phyloP scores from a whole-genome alignment of 202 grass and related monocot genomes.

The Digitaria exilis region DNA sequence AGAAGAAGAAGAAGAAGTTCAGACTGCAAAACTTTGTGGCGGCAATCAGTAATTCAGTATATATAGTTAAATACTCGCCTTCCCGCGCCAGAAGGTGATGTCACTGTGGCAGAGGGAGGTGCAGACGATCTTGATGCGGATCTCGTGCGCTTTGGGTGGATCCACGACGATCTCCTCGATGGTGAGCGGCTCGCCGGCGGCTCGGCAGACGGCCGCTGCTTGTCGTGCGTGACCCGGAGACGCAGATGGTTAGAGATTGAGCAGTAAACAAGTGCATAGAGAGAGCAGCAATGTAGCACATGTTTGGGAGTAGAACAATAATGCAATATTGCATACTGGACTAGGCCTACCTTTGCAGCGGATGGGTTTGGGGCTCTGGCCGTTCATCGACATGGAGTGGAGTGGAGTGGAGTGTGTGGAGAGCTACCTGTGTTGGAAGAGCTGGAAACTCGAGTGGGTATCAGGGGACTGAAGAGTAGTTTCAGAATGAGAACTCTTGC shows the following conservation, averaged over 20 bases:
- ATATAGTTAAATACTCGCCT: slow-evolving; percentile 56
- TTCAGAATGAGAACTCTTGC: not conserved
- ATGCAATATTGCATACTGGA: too few species aligned
- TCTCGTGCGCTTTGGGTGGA: slow-evolving; percentile 56
- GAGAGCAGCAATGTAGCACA: not conserved
- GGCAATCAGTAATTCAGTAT: not conserved
- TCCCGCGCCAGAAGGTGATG: slow-evolving; percentile 58
- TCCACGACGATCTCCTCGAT: slow-evolving; percentile 75
- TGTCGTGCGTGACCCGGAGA: not conserved
- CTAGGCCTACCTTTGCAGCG: slow-evolving; percentile 63
- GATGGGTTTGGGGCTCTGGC: slow-evolving; percentile 50
- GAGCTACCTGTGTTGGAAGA: too few species aligned
- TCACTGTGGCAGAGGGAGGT: slow-evolving; percentile 75
- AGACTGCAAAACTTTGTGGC: not conserved
- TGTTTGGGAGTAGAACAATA: too few species aligned
- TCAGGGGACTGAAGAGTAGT: not conserved
- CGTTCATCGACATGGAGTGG: slow-evolving; percentile 41
- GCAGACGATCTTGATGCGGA: slow-evolving; percentile 66
- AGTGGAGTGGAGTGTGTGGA: too few species aligned
- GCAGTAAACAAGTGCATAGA: too few species aligned
- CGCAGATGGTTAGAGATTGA: not conserved
- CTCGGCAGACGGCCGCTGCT: slow-evolving; percentile 65
- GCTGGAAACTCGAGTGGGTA: not conserved
- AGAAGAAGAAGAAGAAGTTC: too few species aligned
- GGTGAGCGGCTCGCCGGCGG: slow-evolving; percentile 49